Base-by-base conservation (phyloP, 2,329 filamentous ascomycete genomes). In the Microdochium nivale region DNA sequence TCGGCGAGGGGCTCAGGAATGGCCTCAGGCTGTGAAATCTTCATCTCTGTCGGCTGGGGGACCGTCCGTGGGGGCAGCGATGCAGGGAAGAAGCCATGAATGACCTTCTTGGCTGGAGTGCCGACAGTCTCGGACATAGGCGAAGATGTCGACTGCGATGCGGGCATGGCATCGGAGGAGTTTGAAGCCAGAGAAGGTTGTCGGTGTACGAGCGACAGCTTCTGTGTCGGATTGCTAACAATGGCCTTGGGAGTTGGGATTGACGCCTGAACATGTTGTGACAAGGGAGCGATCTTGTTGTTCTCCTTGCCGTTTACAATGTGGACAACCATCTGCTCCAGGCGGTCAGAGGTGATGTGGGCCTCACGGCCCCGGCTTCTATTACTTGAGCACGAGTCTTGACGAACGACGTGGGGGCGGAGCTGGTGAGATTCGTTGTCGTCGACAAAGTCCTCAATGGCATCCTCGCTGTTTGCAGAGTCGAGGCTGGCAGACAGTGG, bases 321-420 rank as follows among this genome's bases (percentile, higher is more conserved):
- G 37, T 86, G 90, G 52, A 88, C 83, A 43, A 96, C 89, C 81
- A 97, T 95, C 73, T 95, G 95, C 70, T 96, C 90, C 27, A 97
- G 78, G 61, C 94, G 88, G 62, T 89, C 81, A 7, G 92, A 90
- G n/a, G 90, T 95, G 59, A 96, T 92, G 70, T 96, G 91, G 63
- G 88, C 87, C 66, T 94, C 88, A 52, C 77, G 83, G 57, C 84
- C 85, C 57, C 87, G 82, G 64, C 85, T 88, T 54, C 87, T 80
- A 67, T 80, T 85, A 65, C 80, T 78, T 27, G 80, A 80, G 62
- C 77, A 84, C 11, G 86, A 91, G 65, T 91, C 87, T 61, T 86
- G 79, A 60, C 85, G 78, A 61, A 77, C 78, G 59, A 88, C 81
- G 58, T 84, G 80, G 54, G 89, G 88, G 62, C 84, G 77, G 57